phyloP scores from a whole-genome alignment of 306 rosid species.

The Cicer cuneatum region DNA sequence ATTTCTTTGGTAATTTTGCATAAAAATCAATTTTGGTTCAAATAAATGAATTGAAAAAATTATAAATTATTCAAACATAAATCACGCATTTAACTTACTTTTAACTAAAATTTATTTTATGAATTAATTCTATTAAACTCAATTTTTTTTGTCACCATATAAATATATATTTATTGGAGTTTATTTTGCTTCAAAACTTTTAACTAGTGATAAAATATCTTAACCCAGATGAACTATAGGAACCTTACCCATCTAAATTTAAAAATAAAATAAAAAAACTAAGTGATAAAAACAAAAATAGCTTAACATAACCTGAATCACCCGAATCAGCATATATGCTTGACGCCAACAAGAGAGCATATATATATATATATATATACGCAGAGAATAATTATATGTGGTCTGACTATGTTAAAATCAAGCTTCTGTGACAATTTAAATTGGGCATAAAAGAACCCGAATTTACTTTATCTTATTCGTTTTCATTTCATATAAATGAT shows the following conservation, averaged over 20 bases:
- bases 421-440: constrained; percentile 44
- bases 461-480: constrained; percentile 59
- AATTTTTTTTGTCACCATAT: no score
- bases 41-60: background rate
- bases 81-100: rapidly evolving
- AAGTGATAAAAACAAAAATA: no score
- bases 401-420: constrained; percentile 46
- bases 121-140: background rate
- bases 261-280: no score
- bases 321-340: constrained; percentile 44
- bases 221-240: no score
- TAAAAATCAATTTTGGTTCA: no score
- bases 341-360: constrained; percentile 47
- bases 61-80: background rate
- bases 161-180: no score
- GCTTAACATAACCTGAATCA: constrained; percentile 21
- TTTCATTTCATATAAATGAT: constrained; percentile 33
- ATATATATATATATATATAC: constrained; percentile 31
- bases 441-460: constrained; percentile 45
- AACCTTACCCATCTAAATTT: no score
- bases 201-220: no score
- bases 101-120: no score
- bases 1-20: background rate
- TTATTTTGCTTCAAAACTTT: no score
- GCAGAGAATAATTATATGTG: constrained; percentile 53